phyloP scores from a whole-genome alignment of 164 flowering plant species.

The Vitis rotundifolia region DNA sequence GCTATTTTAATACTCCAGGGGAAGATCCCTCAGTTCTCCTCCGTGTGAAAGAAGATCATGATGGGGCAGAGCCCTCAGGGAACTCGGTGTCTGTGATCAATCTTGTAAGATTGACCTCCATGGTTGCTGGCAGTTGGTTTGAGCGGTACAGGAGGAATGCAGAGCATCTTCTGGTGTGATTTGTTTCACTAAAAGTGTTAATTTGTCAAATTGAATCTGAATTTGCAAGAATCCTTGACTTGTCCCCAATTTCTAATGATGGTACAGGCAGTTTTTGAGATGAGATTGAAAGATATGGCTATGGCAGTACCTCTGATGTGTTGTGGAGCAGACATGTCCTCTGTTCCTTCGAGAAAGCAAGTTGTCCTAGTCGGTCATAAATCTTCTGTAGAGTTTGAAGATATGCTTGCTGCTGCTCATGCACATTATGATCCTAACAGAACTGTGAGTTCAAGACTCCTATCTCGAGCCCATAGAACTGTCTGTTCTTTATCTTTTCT shows the following conservation, averaged over 20 bases:
- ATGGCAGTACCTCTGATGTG: slow-evolving; percentile 94
- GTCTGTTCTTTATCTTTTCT: not conserved
- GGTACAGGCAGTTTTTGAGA: slow-evolving; percentile 81
- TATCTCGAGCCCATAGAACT: not conserved
- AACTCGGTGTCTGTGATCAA: slow-evolving; percentile 87
- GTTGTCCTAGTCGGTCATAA: slow-evolving; percentile 79
- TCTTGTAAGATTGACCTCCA: slow-evolving; percentile 70
- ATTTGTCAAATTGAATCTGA: slow-evolving; percentile 1
- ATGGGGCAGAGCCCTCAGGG: slow-evolving; percentile 97
- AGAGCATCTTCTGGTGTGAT: slow-evolving; percentile 74
- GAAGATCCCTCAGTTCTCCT: slow-evolving; percentile 89
- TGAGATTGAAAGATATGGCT: slow-evolving; percentile 65
- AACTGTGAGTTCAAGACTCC: slow-evolving; percentile 46
- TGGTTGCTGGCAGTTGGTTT: slow-evolving; percentile 43
- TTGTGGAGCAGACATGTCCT: slow-evolving; percentile 83
- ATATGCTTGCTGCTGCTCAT: slow-evolving; percentile 78
- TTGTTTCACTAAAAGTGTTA: not conserved
- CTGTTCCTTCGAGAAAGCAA: slow-evolving; percentile 70
- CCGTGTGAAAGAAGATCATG: slow-evolving; percentile 94
- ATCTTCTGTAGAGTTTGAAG: slow-evolving; percentile 43
- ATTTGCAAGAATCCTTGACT: not conserved
- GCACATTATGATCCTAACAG: slow-evolving; percentile 71
- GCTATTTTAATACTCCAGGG: slow-evolving; percentile 84
- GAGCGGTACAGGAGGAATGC: slow-evolving; percentile 57
- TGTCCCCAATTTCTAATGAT: not conserved